Base-by-base conservation (phyloP, 768 basidiomycete species). In the Scleroderma bovista region DNA sequence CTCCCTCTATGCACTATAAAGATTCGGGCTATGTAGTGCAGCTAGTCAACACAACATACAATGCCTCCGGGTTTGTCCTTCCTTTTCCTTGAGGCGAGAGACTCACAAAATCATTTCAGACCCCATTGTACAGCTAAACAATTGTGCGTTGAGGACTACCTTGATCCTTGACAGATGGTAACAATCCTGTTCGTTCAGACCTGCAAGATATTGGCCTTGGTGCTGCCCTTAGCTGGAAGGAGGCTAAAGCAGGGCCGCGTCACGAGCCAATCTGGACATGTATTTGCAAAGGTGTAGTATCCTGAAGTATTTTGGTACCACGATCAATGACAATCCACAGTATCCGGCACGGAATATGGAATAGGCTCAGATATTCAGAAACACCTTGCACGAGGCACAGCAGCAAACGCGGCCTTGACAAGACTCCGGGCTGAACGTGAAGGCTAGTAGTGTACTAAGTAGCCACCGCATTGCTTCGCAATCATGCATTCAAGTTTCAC, bases 181-280 rank as follows among this genome's bases (percentile, higher is more conserved):
- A 48, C 48, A 0, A n/a, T 16, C 48, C n/a, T n/a, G 47, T 19
- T 26, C 36, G 24, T 47, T 7, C 43, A 85, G 84, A 81, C 63
- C 69, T 87, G 22, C 81, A 84, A 60, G 66, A 64, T n/a, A 66
- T 61, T 36, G 68, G 69, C 13, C 66, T 67, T 31, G 59, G 70
- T 32, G 50, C 74, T 16, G 58, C 75, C 24, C 70, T 86, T 24
- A 80, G 74, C 56, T 87, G 83, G 81, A 59, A 70, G 19, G 79
- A 83, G 41, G 69, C 67, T 0, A 60, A 57, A 6, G 63, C 62
- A 10, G 83, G 81, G 0, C 69, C 71, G 0, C 65, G 63, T 12
- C 72, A 81, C 47, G 65, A 62, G 3, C 76, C 75, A 6, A 58
- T 63, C 34, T 86, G 84, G 84, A 82, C 71, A 2, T 74, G 69